A percentile compares a stretch with the other conserved stretches of the same genome.
Evolutionary conservation across 371 early-diverging fungal species (phyloP).

Genomic region (Mucor irregularis): DNA sequence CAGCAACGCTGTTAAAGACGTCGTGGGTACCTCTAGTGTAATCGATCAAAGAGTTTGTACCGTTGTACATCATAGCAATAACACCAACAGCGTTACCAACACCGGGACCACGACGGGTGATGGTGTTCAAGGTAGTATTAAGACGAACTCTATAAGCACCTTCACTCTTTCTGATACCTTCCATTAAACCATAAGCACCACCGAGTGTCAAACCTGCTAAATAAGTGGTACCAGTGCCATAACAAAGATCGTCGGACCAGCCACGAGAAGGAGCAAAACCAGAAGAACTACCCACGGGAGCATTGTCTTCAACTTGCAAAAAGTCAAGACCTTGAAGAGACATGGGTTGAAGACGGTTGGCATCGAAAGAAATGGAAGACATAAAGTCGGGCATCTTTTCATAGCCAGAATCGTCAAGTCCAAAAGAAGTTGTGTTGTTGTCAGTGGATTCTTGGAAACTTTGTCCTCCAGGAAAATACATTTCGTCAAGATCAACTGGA

Average conservation of each 20-base stretch:
- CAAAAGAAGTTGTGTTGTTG: constrained; percentile 2
- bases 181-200: constrained; percentile 81
- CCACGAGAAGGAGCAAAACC: constrained; percentile 74
- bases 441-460: constrained; percentile 1
- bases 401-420: constrained; percentile 14
- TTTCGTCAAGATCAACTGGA: constrained; percentile 10
- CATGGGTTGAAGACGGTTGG: constrained; percentile 60
- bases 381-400: constrained; percentile 62
- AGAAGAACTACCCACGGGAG: constrained; percentile 21
- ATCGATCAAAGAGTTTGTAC: constrained; percentile 70
- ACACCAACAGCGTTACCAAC: constrained; percentile 85
- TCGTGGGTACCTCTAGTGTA: constrained; percentile 66
- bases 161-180: constrained; percentile 70
- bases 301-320: constrained; percentile 54
- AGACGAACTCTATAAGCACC: constrained; percentile 67
- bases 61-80: constrained; percentile 81
- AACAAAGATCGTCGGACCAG: constrained; percentile 85
- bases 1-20: constrained; percentile 67
- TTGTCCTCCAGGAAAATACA: constrained; percentile 11
- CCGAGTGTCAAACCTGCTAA: constrained; percentile 76
- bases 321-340: constrained; percentile 62
- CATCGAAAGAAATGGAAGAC: constrained; percentile 49
- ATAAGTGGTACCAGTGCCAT: constrained; percentile 84
- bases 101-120: constrained; percentile 87
- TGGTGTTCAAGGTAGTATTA: constrained; percentile 82